Base-by-base conservation (phyloP, 345 rosid species). In the Bruguiera parviflora region DNA sequence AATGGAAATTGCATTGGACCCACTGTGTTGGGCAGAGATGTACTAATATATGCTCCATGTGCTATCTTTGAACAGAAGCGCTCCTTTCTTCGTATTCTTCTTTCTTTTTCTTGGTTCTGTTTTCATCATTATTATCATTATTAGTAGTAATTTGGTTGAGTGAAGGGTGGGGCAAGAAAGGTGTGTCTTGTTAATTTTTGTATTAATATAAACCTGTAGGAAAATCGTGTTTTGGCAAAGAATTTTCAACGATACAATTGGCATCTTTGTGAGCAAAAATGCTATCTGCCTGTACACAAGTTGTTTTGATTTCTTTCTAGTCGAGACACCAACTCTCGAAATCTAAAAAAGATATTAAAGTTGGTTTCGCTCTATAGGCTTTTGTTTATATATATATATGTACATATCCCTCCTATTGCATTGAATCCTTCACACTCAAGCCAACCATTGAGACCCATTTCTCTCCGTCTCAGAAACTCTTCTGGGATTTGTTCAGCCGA, bases 311-410 rank as follows among this genome's bases (percentile, higher is more conserved):
- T 7, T 20, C 31, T 64, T 64, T 28, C 2, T 60, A 35, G 61
- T 6, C 18, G n/a, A 67, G 13, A 39, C 4, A 27, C 63, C 33
- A 56, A 20, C 53, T 27, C 61, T 53, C 20, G 11, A n/a, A 13
- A 52, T 22, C 53, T 46, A 51, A 71, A 65, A 58, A 66, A 68
- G 57, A 71, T 43, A 13, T 56, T 56, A 78, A 82, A 73, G 82
- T 65, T 59, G 72, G 86, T 89, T 83, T 81, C 87, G 83, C 96
- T 81, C 86, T 69, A 64, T 58, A 69, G 69, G 81, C 72, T 70
- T 76, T 56, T 62, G 63, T 55, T 68, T 77, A 74, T 47, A 62
- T 35, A 46, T 24, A 39, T 61, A 61, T 33, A 71, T 33, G 56
- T 57, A 11, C 53, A 28, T 65, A 75, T 72, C 25, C 55, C 24